Base-by-base conservation (phyloP, 108 stramenopile species). In the Nitzschia sp. region DNA sequence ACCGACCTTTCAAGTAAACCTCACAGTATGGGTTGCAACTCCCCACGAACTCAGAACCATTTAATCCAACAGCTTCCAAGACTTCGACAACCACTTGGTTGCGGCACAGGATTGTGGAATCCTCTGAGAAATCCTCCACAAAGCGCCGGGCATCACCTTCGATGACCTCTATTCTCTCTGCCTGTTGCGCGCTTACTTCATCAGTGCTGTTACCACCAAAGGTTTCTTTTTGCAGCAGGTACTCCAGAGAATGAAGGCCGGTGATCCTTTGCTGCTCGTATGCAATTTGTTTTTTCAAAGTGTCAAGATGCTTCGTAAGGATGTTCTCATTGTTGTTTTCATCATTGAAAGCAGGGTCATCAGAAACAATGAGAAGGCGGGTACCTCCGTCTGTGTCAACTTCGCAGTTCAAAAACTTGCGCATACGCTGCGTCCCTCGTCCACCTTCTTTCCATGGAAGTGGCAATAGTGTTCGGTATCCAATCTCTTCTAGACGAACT, bases 401-500 rank as follows among this genome's bases (percentile, higher is more conserved):
- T 43, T 76, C 69, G 53, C 90, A 88, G 55, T 80, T 61, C 14
- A 90, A 67, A 63, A 63, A 65, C 17, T 70, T 69, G 22, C 70
- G 70, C 42, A 26, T 48, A 24, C 40, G 19, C 15, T 41, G 53
- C 25, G 61, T 17, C 14, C 41, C 55, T 34, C 64, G 22, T 10
- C 64, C 64, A 25, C 22, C 62, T 24, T 71, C 65, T 40, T 60
- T 69, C 6, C 61, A 58, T 54, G 84, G 87, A 20, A 79, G 67
- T 10, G 92, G 89, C 7, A 95, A 75, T 11, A 69, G 56, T 24
- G 75, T 83, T 2, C 69, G 67, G 69, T 76, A 89, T 10, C 95
- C 95, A 48, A 96, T 93, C 72, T 92, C 95, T 71, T 96, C 95
- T 40, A 96, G 71, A 44, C 84, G 85, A 0, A 96, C 78, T 17